phyloP scores from a whole-genome alignment of 2,329 filamentous ascomycete species.

The Chlorencoelia australis region DNA sequence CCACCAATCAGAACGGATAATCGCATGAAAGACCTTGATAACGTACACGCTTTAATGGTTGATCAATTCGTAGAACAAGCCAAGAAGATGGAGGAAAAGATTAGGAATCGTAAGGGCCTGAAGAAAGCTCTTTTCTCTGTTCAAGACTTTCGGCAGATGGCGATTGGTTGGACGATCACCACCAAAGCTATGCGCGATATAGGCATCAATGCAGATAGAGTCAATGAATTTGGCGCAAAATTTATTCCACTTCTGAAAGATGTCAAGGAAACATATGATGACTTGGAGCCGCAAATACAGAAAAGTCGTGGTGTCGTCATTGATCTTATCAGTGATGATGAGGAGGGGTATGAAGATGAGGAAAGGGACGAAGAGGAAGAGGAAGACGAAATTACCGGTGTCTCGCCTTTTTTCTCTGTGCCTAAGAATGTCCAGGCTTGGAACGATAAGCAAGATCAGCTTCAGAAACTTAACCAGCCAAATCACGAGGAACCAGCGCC shows the following conservation, averaged over 20 bases:
- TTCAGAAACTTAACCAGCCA: background rate
- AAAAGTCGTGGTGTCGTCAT: conserved; percentile 36
- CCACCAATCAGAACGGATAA: conserved; percentile 49
- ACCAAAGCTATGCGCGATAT: conserved; percentile 54
- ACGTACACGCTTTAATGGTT: conserved; percentile 54
- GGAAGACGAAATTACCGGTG: conserved; percentile 10
- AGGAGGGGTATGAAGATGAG: conserved; percentile 15
- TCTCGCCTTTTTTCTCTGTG: conserved; percentile 1
- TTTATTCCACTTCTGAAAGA: conserved; percentile 50
- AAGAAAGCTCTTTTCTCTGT: conserved; percentile 57
- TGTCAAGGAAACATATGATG: conserved; percentile 37
- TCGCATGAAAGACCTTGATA: conserved; percentile 42
- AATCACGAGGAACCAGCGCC: background rate
- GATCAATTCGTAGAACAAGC: conserved; percentile 55
- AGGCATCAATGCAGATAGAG: conserved; percentile 52
- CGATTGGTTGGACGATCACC: conserved; percentile 54
- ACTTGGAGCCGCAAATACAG: conserved; percentile 31
- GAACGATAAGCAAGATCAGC: conserved; percentile 1
- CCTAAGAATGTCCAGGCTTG: conserved; percentile 5
- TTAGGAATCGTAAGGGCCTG: conserved; percentile 49
- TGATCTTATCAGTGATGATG: conserved; percentile 37
- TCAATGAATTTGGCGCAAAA: conserved; percentile 47
- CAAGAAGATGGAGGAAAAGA: conserved; percentile 45
- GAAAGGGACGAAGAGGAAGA: conserved; percentile 18
- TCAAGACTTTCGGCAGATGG: conserved; percentile 62